Evolutionary conservation across 257 asterid species (phyloP), one percentile per base, ranked within the genome.

Genomic region (Solanum commersonii): DNA sequence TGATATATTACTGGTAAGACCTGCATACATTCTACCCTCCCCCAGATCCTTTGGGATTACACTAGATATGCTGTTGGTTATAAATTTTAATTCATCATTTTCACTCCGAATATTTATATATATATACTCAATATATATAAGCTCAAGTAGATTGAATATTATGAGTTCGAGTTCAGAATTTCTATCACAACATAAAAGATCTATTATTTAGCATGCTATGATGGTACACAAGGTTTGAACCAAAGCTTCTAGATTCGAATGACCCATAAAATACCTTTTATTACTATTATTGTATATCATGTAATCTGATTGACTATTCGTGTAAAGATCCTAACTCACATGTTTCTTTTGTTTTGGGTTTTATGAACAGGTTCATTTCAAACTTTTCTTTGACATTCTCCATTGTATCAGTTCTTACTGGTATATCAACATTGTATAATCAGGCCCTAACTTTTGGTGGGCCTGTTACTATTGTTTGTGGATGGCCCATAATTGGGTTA

Each of bases 401-500:
- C 13, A 92, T 93, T 23, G 90, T 93, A 33, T 92, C 93, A 12
- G 44, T 92, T 22, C 9, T 92, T 9, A 93, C 93, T 16, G 94
- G 94, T 46, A 86, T 90, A 33, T 91, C 93, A 6, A 91, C 95
- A 35, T 59, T 93, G 59, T 92, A 90, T 91, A 87, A 49, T 63
- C 92, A 92, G 71, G 95, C 94, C 42, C 89, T 91, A 33, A 22
- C 85, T 46, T 81, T 81, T 81, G 85, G 85, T 81, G 85, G 85
- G 42, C 96, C 96, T 7, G 88, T 85, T 13, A 88, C 93, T 0
- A 93, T 94, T 95, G 92, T 93, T 0, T 93, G 88, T 8, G 96
- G 98, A 2, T 95, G 95, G 95, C 95, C 94, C 16, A 27, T 93
- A 10, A 93, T 91, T 83, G 94, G 96, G 31, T 56, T 91, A 25